Evolutionary conservation across 805 yeast species (phyloP).

Genomic region (Lipomyces oligophaga): DNA sequence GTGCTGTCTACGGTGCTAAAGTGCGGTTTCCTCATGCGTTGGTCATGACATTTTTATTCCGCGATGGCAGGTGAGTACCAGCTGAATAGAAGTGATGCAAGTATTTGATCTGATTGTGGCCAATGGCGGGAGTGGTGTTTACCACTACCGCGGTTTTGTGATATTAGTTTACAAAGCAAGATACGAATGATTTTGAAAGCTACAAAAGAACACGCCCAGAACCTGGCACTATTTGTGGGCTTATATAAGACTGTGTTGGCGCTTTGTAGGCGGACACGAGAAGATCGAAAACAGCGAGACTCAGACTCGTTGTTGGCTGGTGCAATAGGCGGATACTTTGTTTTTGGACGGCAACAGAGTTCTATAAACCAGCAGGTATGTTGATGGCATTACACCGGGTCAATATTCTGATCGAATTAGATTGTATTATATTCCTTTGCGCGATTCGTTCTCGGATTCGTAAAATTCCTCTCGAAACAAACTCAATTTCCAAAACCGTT

Average conservation of each 20-base stretch:
- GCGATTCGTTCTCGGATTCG: conserved; percentile 59
- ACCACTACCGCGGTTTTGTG: not conserved
- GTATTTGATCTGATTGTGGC: too few species aligned
- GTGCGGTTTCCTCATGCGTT: conserved; percentile 61
- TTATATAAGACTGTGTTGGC: conserved; percentile 45
- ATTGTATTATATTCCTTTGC: conserved; percentile 71
- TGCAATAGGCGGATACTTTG: conserved; percentile 41
- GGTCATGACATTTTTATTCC: conserved; percentile 56
- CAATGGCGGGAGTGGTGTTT: not conserved
- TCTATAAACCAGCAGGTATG: conserved; percentile 31
- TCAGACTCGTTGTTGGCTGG: conserved; percentile 39
- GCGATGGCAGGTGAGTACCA: conserved; percentile 46
- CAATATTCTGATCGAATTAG: conserved; percentile 43
- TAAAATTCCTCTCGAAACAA: conserved; percentile 45
- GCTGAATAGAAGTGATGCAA: too few species aligned
- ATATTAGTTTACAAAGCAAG: conserved; percentile 40
- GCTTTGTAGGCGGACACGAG: conserved; percentile 26
- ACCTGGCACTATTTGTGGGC: conserved; percentile 55
- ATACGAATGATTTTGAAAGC: conserved; percentile 48
- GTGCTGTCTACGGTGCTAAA: conserved; percentile 59
- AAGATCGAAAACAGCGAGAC: conserved; percentile 25
- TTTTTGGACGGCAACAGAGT: conserved; percentile 43
- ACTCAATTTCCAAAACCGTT: conserved; percentile 18
- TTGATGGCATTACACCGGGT: conserved; percentile 1
- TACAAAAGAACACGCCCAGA: conserved; percentile 53